Base-by-base conservation (phyloP, 345 rosid genomes). In the Eucalyptus pumila region DNA sequence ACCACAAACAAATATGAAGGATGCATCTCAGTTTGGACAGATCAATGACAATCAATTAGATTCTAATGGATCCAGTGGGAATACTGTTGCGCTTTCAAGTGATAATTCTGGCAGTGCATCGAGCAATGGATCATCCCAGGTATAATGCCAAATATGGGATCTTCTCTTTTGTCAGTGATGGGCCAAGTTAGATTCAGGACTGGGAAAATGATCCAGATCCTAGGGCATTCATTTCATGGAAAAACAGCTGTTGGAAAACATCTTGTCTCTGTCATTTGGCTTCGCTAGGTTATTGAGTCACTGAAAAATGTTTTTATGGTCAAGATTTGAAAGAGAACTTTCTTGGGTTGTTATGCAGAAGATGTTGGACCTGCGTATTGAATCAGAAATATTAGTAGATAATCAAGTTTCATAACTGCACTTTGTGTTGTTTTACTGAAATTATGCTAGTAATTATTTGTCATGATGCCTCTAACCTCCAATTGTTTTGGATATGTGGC, bases 101-200 rank as follows among this genome's bases (percentile, higher is more conserved):
- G 98, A 95, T n/a, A 93, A 90, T 93, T 76, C 92, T 37, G 95
- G 94, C 91, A 93, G 83, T 83, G 30, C 85, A 76, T 90, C 92
- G 80, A 95, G 92, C 89, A 94, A 91, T 93, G 90, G 90, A 44
- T 89, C 95, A 52, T 93, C 90, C 34, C 94, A 92, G 97, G 99
- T 97, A 89, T n/a, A 60, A 56, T 85, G 76, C 44, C 32, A 85
- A 40, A 62, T 26, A 88, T 26, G 40, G 81, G 85, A 40, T 76
- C 47, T 76, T 37, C 83, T 76, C 42, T 40, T 76, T 37, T 76
- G 16, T 76, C 9, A 40, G 23, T 76, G 85, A 76, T 40, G 14
- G 47, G 47, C 85, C 85, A 76, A 23, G 85, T 76, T 40, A 21
- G 47, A 76, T 40, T 40, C 42, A 37, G 47, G 45, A 44, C 47